Base-by-base conservation (phyloP, 2,329 filamentous ascomycete species). In the Colletotrichum sp. region DNA sequence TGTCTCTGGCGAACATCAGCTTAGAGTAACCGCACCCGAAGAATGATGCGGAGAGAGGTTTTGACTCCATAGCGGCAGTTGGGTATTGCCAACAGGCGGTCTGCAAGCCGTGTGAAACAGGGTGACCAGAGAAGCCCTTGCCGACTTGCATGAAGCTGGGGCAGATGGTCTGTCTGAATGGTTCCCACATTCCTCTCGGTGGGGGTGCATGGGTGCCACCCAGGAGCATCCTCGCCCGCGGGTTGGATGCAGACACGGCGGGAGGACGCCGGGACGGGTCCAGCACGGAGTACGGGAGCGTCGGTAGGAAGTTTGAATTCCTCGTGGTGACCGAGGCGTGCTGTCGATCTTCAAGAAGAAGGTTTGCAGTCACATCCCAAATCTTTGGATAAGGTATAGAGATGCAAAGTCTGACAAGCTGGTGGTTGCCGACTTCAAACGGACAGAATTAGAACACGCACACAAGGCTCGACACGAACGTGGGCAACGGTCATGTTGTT, bases 381-480 rank as follows among this genome's bases (percentile, higher is more conserved):
- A 30, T 24, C 73, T 68, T 49, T 63, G 70, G 55, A 52, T 65
- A 76, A 68, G 73, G 63, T 68, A 34, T 16, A 49, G 28, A 39
- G 26, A 39, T 73, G 32, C 21, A 49, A 70, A 64, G 63, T 59
- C 39, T 76, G 73, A 57, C 44, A 49, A 10, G 26, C 26, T 44
- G 59, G 70, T 72, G 70, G 69, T 73, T 64, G 70, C 26, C 26
- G n/a, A 65, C 69, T 59, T 76, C 69, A 73, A 76, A 73, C 57
- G 55, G 49, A 57, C 64, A 73, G 57, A 68, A 73, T 65, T 73
- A 73, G 73, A 76, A 73, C 70, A 59, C 24, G 21, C 39, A 26
- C 10, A 52, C 44, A 52, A 52, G 60, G 34, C 30, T 59, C 49
- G 34, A 62, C 55, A 21, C 10, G 67, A 70, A 49, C 26, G 18